A percentile compares a stretch with the other conserved stretches of the same genome.
phyloP scores from a whole-genome alignment of 2,329 filamentous ascomycete species.

The Microdochium bolleyi region DNA sequence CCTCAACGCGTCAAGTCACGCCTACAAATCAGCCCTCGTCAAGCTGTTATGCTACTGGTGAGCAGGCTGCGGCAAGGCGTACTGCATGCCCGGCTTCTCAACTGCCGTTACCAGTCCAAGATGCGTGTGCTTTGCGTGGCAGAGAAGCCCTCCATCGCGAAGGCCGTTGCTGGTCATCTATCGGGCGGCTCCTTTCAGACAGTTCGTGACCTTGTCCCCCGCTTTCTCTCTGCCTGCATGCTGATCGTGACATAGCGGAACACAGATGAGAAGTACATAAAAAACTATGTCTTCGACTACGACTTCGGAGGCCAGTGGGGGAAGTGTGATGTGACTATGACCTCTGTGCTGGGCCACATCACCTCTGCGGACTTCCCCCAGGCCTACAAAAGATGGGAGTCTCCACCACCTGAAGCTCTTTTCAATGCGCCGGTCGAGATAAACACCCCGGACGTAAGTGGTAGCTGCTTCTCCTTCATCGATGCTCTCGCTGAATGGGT shows the following conservation, averaged over 20 bases:
- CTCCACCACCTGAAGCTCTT: constrained; percentile 68
- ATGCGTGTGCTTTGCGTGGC: constrained; percentile 65
- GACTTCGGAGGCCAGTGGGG: constrained; percentile 79
- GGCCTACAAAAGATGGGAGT: constrained; percentile 71
- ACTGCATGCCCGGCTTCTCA: neutral
- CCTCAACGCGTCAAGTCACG: neutral
- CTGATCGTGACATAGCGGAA: constrained; percentile 41
- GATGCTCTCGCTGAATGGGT: constrained; percentile 6
- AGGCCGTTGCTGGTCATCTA: constrained; percentile 84
- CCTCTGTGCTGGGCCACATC: constrained; percentile 83
- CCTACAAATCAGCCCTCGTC: neutral
- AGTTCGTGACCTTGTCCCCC: constrained; percentile 39
- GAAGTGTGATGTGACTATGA: constrained; percentile 82
- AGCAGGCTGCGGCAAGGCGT: neutral
- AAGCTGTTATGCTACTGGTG: neutral
- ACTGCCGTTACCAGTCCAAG: constrained; percentile 13
- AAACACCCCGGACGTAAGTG: constrained; percentile 55
- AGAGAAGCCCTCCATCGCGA: constrained; percentile 91
- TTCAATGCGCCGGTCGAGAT: constrained; percentile 75
- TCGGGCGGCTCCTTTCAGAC: constrained; percentile 66
- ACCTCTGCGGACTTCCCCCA: constrained; percentile 69
- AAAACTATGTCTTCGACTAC: constrained; percentile 91
- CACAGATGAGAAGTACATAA: constrained; percentile 70
- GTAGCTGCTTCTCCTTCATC: neutral
- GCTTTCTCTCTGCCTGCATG: constrained; percentile 2